Conservation (phyloP, 495 filamentous ascomycete species). For the Annulohypoxylon maeteangense region DNA sequence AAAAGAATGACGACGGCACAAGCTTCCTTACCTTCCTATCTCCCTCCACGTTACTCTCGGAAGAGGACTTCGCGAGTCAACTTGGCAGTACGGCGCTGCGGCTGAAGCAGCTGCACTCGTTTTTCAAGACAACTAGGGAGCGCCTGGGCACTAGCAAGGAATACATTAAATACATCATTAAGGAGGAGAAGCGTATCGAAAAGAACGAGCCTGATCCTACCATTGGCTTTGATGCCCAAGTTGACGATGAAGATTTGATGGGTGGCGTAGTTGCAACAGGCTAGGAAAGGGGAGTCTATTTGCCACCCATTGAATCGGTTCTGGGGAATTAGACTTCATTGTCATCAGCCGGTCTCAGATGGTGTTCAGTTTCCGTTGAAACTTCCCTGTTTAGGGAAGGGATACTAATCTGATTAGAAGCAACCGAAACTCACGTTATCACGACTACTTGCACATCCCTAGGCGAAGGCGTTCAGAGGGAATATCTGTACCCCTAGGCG, state of each 20-base stretch:
- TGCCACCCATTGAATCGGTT: neutral
- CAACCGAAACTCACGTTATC: neutral
- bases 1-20: conserved; percentile 53
- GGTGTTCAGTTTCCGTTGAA: neutral
- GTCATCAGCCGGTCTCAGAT: neutral
- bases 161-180: conserved; percentile 62
- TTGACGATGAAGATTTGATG: conserved; percentile 78
- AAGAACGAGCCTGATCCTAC: conserved; percentile 49
- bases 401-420: neutral
- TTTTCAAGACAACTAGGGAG: conserved; percentile 62
- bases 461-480: conserved; percentile 34
- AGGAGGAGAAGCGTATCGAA: conserved; percentile 56
- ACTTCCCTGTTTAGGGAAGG: neutral
- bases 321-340: neutral
- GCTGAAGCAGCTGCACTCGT: conserved; percentile 56
- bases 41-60: conserved; percentile 49
- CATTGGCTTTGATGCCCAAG: conserved; percentile 50
- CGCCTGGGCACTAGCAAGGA: conserved; percentile 69
- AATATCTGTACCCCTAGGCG: conserved; percentile 19
- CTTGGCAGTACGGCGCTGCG: conserved; percentile 54
- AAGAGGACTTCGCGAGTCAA: conserved; percentile 58
- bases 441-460: conserved; percentile 5
- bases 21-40: conserved; percentile 55
- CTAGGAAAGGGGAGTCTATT: neutral
- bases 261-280: conserved; percentile 53